Evolutionary conservation across 306 rosid species (phyloP).

Genomic region (Mimosa pudica): DNA sequence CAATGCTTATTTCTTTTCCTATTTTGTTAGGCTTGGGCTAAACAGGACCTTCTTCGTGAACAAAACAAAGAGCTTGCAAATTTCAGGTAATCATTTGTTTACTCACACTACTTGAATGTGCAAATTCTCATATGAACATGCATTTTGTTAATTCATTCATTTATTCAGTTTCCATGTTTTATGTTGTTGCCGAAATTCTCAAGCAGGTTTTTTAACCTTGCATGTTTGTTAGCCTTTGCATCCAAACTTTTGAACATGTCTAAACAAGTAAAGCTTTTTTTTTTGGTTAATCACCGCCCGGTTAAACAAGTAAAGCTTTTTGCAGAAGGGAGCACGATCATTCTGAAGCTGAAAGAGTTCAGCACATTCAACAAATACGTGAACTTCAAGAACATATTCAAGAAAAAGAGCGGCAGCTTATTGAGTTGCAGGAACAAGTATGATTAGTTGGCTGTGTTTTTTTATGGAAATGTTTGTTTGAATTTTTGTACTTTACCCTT

Average conservation of each 20-base stretch:
- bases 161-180: neutral
- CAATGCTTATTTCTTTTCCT: conserved; percentile 18
- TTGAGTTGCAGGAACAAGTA: conserved; percentile 94
- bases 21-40: conserved; percentile 86
- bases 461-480: conserved; percentile 1
- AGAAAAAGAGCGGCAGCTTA: conserved; percentile 91
- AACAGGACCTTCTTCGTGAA: conserved; percentile 86
- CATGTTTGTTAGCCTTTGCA: conserved; percentile 21
- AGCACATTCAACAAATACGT: conserved; percentile 80
- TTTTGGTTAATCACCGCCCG: too few relatives aligned
- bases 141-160: neutral
- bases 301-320: conserved; percentile 26
- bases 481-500: conserved; percentile 16
- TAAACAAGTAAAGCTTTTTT: conserved; percentile 31
- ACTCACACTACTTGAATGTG: neutral
- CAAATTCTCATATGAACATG: neutral
- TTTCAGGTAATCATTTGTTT: conserved; percentile 66
- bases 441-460: conserved; percentile 2
- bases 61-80: conserved; percentile 84
- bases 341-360: conserved; percentile 95
- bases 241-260: conserved; percentile 12
- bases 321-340: conserved; percentile 96
- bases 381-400: conserved; percentile 93
- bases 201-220: neutral
- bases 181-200: neutral